A percentile compares a stretch with the other conserved stretches of the same genome.
phyloP scores from a whole-genome alignment of 192 early-diverging fungal species.

The Glomus cerebriforme region DNA sequence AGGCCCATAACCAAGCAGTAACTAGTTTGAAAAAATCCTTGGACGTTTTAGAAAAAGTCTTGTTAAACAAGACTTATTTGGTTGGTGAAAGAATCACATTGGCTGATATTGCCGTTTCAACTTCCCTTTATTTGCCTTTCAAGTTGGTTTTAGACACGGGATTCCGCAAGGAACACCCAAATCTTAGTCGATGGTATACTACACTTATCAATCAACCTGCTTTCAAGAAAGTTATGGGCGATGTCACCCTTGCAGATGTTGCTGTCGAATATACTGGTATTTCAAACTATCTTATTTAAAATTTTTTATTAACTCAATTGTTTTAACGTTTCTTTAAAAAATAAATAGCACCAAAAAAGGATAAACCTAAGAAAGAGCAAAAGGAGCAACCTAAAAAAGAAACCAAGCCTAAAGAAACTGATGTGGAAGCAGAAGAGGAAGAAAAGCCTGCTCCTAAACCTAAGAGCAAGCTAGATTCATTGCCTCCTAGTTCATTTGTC shows the following conservation, averaged over 20 bases:
- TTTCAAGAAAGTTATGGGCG: conserved; percentile 83
- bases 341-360: conserved; percentile 60
- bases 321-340: neutral
- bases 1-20: conserved; percentile 71
- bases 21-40: conserved; percentile 67
- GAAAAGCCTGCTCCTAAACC: conserved; percentile 80
- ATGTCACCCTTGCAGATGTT: conserved; percentile 65
- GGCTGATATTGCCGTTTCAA: conserved; percentile 81
- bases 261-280: conserved; percentile 42
- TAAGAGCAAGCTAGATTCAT: conserved; percentile 87
- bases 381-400: conserved; percentile 57
- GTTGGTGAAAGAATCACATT: conserved; percentile 92
- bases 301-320: neutral
- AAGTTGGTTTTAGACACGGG: conserved; percentile 66
- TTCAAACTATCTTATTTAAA: neutral
- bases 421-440: conserved; percentile 61
- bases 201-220: conserved; percentile 81
- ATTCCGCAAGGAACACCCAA: conserved; percentile 84
- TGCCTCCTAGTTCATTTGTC: conserved; percentile 80
- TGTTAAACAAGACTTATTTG: conserved; percentile 86
- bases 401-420: conserved; percentile 52
- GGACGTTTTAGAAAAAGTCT: conserved; percentile 73
- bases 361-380: conserved; percentile 64
- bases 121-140: conserved; percentile 51
- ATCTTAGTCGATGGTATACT: conserved; percentile 91